A percentile compares a stretch with the other conserved stretches of the same genome.
Conservation (phyloP, 805 yeast species). For the Lipomyces mesembrius region DNA sequence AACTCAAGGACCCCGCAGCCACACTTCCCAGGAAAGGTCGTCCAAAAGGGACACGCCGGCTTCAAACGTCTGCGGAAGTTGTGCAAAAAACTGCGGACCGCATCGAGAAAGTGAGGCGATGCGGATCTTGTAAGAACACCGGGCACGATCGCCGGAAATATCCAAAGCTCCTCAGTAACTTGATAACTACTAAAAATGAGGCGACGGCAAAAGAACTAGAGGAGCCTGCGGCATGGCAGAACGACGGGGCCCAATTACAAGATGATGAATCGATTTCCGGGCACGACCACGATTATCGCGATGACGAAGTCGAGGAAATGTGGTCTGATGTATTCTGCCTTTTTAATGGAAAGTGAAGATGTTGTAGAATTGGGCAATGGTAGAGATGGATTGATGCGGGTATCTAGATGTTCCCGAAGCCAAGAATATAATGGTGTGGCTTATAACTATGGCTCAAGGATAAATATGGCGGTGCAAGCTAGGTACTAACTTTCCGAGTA, state of each 20-base stretch:
- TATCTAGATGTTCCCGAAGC: too few relatives aligned
- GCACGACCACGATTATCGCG: background rate
- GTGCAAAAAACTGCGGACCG: background rate
- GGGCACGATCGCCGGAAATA: background rate
- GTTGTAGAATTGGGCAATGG: too few relatives aligned
- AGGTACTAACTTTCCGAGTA: too few relatives aligned
- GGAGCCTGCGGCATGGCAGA: background rate
- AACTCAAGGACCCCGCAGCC: conserved; percentile 6
- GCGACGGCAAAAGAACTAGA: background rate
- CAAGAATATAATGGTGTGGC: too few relatives aligned
- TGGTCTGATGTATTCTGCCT: background rate
- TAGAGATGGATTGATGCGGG: too few relatives aligned
- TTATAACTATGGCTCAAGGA: too few relatives aligned
- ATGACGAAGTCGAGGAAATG: conserved; percentile 1
- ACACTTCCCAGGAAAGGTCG: conserved; percentile 4
- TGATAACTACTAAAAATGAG: conserved; percentile 1
- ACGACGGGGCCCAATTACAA: background rate
- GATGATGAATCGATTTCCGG: background rate
- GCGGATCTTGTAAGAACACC: conserved; percentile 2
- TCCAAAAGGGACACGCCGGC: background rate
- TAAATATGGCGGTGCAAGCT: too few relatives aligned
- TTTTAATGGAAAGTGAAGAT: background rate
- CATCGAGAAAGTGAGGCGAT: conserved; percentile 5
- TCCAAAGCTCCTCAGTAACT: background rate
- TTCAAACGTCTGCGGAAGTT: background rate